Base-by-base conservation (phyloP, 2,329 filamentous ascomycete species). In the Metarhizium brunneum region DNA sequence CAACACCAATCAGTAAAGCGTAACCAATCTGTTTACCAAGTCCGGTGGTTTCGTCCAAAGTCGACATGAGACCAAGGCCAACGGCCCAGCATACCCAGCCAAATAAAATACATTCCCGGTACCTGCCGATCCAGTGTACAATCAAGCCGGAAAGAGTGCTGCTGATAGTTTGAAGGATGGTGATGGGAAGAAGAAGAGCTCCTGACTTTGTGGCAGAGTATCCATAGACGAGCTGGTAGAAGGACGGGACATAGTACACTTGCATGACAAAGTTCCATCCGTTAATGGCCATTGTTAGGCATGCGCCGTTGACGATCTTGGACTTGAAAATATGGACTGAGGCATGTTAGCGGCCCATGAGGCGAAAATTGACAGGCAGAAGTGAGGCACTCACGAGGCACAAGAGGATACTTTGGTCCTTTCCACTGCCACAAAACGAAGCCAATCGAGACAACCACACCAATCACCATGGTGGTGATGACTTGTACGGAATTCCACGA, bases 231-330 rank as follows among this genome's bases (percentile, higher is more conserved):
- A 77, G 70, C 53, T 77, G 76, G 58, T 77, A 77, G 58, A 76
- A 77, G 0, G 71, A 68, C 0, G 73, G 73, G 4, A 76, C 71
- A 56, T 73, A 78, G 59, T 78, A 79, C 7, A 79, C 68, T 58
- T 82, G 79, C n/a, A 80, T 74, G 29, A 82, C 69, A 55, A 81
- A 81, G 59, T 81, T 81, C 79, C 80, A 82, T 3, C 80, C 79
- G 52, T 82, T 81, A 62, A 82, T 75, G 40, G 78, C 77, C 76
- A 80, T 81, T 16, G 77, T 81, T 18, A 82, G 59, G 57, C 76
- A 81, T 1, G 78, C 77, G 1, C 80, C 79, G 40, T 79, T 79
- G 35, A 81, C 77, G 35, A 82, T 78, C 16, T 68, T 69, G 1
- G 71, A 73, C 59, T 74, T 75, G 71, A 83, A 81, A 16, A 84